Evolutionary conservation across 768 basidiomycete species (phyloP).

Genomic region (Auricularia auricula-judae): DNA sequence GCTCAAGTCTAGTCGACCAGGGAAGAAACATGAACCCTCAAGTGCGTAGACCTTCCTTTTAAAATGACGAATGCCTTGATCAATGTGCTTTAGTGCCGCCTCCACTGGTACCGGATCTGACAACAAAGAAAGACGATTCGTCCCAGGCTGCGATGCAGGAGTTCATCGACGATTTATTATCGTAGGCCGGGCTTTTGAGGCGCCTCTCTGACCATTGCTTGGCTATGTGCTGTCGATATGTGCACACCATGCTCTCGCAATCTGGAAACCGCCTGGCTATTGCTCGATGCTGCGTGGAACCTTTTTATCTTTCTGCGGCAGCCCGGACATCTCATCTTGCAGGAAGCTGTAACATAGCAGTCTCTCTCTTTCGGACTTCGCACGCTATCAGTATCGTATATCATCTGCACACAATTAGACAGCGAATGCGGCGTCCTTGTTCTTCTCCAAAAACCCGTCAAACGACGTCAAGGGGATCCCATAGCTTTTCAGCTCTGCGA

Average conservation of each 20-base stretch:
- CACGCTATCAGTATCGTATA: too few relatives aligned
- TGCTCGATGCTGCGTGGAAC: too few relatives aligned
- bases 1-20: neutral
- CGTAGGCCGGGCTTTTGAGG: too few relatives aligned
- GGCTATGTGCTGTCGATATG: too few relatives aligned
- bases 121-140: conserved; percentile 22
- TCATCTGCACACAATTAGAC: too few relatives aligned
- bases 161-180: conserved; percentile 38
- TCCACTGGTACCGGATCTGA: conserved; percentile 33
- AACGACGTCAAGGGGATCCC: neutral
- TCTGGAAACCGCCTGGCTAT: too few relatives aligned
- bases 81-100: conserved; percentile 33
- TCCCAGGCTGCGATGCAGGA: conserved; percentile 48
- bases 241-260: too few relatives aligned
- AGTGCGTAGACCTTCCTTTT: neutral
- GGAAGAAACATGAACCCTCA: neutral
- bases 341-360: too few relatives aligned
- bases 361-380: too few relatives aligned
- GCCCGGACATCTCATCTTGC: too few relatives aligned
- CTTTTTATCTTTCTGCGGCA: too few relatives aligned
- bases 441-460: neutral
- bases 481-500: neutral
- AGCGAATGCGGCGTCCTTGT: neutral
- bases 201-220: too few relatives aligned
- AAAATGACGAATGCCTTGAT: conserved; percentile 4